Percentiles rank a stretch among this genome's conserved stretches.
phyloP scores from a whole-genome alignment of 1,284 basidiomycete genomes.

The Ceratobasidium sp. region DNA sequence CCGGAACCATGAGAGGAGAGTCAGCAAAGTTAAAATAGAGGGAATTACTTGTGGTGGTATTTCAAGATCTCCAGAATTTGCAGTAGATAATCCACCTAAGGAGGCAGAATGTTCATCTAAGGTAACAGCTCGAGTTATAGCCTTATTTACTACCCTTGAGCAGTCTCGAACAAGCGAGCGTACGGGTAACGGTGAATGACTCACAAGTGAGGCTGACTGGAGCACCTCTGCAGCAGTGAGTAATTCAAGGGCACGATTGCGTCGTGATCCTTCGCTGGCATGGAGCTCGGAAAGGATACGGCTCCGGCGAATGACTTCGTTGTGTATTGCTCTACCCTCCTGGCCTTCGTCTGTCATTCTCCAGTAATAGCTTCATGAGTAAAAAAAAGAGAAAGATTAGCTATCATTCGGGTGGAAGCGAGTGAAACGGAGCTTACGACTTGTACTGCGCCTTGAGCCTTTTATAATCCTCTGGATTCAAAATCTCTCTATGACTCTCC shows the following conservation, averaged over 20 bases:
- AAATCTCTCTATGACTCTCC: neutral
- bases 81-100: too few relatives aligned
- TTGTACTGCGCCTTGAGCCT: neutral
- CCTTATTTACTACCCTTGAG: too few relatives aligned
- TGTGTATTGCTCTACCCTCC: neutral
- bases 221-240: neutral
- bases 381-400: neutral
- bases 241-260: neutral
- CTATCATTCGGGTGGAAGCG: neutral
- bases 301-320: neutral
- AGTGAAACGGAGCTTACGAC: too few relatives aligned
- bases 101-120: too few relatives aligned
- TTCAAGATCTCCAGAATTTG: too few relatives aligned
- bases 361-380: neutral
- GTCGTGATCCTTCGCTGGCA: neutral
- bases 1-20: neutral
- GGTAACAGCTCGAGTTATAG: too few relatives aligned
- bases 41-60: too few relatives aligned
- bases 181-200: neutral
- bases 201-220: neutral
- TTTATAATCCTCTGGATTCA: neutral
- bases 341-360: slow-evolving; percentile 8
- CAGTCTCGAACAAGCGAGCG: too few relatives aligned
- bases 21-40: too few relatives aligned
- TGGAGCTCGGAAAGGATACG: slow-evolving; percentile 1